Conservation (phyloP, 306 rosid species). For the Gillenia trifoliata region DNA sequence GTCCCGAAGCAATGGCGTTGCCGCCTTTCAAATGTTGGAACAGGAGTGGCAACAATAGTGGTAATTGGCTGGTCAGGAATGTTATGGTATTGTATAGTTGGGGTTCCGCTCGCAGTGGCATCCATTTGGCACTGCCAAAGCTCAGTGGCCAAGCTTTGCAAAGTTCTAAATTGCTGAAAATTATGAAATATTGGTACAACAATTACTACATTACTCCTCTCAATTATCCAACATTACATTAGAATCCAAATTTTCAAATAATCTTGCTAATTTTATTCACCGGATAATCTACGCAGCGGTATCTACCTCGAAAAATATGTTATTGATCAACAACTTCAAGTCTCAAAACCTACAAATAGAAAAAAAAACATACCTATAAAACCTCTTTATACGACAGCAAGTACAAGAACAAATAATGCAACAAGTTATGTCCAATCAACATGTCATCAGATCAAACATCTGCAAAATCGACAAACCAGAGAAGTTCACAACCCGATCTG, state of each 20-base stretch:
- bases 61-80: conserved; percentile 80
- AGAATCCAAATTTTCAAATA: conserved; percentile 21
- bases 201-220: conserved; percentile 40
- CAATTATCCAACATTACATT: conserved; percentile 35
- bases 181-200: conserved; percentile 48
- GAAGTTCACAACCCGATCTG: conserved; percentile 30
- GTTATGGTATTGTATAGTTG: conserved; percentile 75
- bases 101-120: conserved; percentile 87
- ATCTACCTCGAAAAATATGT: conserved; percentile 35
- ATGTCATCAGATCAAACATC: conserved; percentile 5
- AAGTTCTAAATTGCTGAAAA: conserved; percentile 56
- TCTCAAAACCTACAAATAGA: conserved; percentile 77
- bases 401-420: conserved; percentile 21
- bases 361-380: conserved; percentile 49
- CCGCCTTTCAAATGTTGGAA: conserved; percentile 62
- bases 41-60: conserved; percentile 53
- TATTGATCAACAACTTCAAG: conserved; percentile 72
- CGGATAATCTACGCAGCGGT: neutral
- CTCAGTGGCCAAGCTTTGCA: conserved; percentile 79
- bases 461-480: neutral
- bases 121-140: conserved; percentile 93
- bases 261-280: conserved; percentile 14
- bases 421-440: conserved; percentile 25
- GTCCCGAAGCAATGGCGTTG: conserved; percentile 83
- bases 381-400: conserved; percentile 47